Base-by-base conservation (phyloP, 202 grass and related monocot species). In the Schoenoplectus triqueter region DNA sequence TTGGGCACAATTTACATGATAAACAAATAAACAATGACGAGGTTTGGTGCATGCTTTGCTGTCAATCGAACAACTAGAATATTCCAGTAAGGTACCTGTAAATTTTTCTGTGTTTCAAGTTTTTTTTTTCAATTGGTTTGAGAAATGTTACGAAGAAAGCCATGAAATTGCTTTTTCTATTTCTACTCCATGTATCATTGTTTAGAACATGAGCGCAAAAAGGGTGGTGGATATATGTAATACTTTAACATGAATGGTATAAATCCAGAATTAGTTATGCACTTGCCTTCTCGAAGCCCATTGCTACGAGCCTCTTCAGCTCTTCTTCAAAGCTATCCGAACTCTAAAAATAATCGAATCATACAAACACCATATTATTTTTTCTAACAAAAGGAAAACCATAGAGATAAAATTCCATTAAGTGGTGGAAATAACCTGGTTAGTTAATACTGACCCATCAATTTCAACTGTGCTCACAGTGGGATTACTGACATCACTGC, bases 231-330 rank as follows among this genome's bases (percentile, higher is more conserved):
- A 7, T 40, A 55, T 75, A 75, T 78, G 52, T 60, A 59, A 66
- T 66, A 68, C 56, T 54, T 8, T 82, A 68, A 56, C 55, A 83
- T 65, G 7, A 65, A 54, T 45, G 42, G 46, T 54, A 66, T 31
- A n/a, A 69, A 22, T 69, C 17, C 59, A 82, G 64, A 18, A 87
- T 85, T 41, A 77, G 21, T 6, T 77, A 77, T 56, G 73, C 2
- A 41, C 54, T 70, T 91, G 93, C 95, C 95, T 94, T 98, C 78
- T 98, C 93, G 87, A 98, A 98, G 6, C 93, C 95, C 95, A 98
- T 95, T 61, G 69, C 87, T 85, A 95, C 87, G 20, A 98, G 84
- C 66, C 92, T 98, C 84, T 92, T 91, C 51, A 95, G 93, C 73
- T 98, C 95, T 90, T 98, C 93, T 69, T 98, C 95, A 87, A 98